Evolutionary conservation across 345 rosid species (phyloP), one percentile per base, ranked within the genome.

Genomic region (Hibiscus mutabilis): DNA sequence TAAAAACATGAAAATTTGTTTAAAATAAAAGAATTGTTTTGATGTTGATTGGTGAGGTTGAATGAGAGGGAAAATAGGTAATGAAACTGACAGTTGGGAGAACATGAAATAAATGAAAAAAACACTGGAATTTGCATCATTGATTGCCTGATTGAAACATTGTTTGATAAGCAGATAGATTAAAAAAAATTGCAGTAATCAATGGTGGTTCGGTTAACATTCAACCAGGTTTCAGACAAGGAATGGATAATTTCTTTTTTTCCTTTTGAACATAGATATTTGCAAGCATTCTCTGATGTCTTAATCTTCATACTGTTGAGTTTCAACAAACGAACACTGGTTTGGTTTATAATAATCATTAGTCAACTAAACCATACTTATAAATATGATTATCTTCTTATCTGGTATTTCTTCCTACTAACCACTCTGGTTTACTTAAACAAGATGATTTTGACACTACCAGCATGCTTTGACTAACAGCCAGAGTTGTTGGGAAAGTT

Each of bases 1-100:
- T 16, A 25, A 37, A 55, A 33, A 22, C 25, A 58, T 15, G 49
- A 37, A 0, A 15, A 12, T 25, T 22, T 52, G 2, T 53, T 40
- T 15, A 42, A 42, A 42, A 42, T 11, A 22, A 44, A 59, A 59
- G 27, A 60, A 44, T 40, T 2, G 49, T 56, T 27, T 1, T 67
- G 44, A 67, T 67, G 71, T 67, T 51, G 71, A 67, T 49, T 67
- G 44, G 25, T 51, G 44, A 16, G 59, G 44, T 66, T 49, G 59
- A 66, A 66, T 14, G 7, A 46, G 35, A 55, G 33, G 57, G 16
- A 66, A 66, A 15, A 66, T 24, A 25, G 19, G 37, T 22, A 10
- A 46, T 25, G 70, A 49, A 67, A 51, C 22, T 4, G 71, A 49
- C 71, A 67, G 11, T 49, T 27, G 70, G 70, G 18, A 47, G 57